Base-by-base conservation (phyloP, 768 basidiomycete species). In the Tricholomella constricta region DNA sequence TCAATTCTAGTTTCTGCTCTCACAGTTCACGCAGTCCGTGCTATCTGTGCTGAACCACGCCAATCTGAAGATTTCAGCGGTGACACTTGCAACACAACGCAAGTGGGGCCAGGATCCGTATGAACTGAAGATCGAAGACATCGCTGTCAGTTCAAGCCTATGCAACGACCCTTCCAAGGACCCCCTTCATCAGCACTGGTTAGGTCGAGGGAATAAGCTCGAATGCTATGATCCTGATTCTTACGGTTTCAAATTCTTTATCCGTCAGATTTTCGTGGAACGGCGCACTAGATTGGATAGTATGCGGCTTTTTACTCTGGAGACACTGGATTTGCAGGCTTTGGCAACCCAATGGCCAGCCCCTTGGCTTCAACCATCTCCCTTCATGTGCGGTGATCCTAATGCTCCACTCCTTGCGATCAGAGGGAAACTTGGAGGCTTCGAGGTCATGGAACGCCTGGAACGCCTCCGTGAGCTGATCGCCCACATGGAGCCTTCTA, bases 311-410 rank as follows among this genome's bases (percentile, higher is more conserved):
- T 58, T 79, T 31, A 73, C 70, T 14, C 54, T 85, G 14, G 76
- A 76, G 20, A 64, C 69, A 4, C 48, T 78, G 14, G 58, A 71
- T 29, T 55, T 80, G 22, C 67, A 77, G 43, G 63, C 71, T 1
- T 66, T 87, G 20, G 66, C 76, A 19, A 78, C 78, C 2, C 82
- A 84, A 64, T 90, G 86, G 86, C 83, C 85, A 8, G 65, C 77
- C 36, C 79, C 78, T n/a, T 79, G 79, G 72, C 66, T 86, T 26
- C 67, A 68, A 27, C 66, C 75, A 2, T 71, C 78, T 19, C 70
- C 77, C 0, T 82, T 85, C 59, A 64, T 85, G 38, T 55, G 69
- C 11, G 82, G 80, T 20, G 85, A 86, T 60, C 78, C 83, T 8
- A 85, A 84, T 62, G 73, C 78, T 9, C 76, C 88, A 10, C 71